Evolutionary conservation across 768 basidiomycete genomes (phyloP).

Genomic region (Gyrodon lividus): DNA sequence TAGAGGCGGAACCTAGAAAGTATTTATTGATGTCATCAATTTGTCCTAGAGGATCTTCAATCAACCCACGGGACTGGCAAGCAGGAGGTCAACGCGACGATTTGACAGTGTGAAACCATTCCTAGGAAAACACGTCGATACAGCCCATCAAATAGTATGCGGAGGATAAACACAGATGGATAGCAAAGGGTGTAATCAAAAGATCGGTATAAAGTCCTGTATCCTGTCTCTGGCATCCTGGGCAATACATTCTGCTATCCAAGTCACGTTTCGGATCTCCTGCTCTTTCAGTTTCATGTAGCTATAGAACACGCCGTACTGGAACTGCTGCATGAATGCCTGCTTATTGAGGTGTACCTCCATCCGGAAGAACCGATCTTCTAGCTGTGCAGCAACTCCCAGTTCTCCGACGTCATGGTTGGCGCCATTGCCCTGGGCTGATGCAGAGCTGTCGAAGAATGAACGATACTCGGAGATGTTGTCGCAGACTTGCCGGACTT

Average conservation of each 20-base stretch:
- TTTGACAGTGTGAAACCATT: not conserved
- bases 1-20: not conserved
- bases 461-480: conserved; percentile 84
- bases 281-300: conserved; percentile 93
- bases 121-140: not conserved
- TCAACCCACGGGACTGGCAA: no score
- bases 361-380: conserved; percentile 91
- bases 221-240: conserved; percentile 96
- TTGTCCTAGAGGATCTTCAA: no score
- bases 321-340: conserved; percentile 96
- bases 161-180: conserved; percentile 3
- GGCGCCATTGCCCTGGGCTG: conserved; percentile 30
- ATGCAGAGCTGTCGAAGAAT: conserved; percentile 72
- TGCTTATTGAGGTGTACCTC: conserved; percentile 95
- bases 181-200: conserved; percentile 42
- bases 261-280: conserved; percentile 84
- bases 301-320: conserved; percentile 88
- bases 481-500: conserved; percentile 86
- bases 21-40: no score
- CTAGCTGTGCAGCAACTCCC: conserved; percentile 65
- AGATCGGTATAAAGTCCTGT: conserved; percentile 91
- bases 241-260: conserved; percentile 98
- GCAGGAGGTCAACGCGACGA: no score
- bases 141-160: conserved; percentile 5
- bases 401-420: conserved; percentile 41